Evolutionary conservation across 2,329 filamentous ascomycete species (phyloP).

Genomic region (Huntiella omanensis): DNA sequence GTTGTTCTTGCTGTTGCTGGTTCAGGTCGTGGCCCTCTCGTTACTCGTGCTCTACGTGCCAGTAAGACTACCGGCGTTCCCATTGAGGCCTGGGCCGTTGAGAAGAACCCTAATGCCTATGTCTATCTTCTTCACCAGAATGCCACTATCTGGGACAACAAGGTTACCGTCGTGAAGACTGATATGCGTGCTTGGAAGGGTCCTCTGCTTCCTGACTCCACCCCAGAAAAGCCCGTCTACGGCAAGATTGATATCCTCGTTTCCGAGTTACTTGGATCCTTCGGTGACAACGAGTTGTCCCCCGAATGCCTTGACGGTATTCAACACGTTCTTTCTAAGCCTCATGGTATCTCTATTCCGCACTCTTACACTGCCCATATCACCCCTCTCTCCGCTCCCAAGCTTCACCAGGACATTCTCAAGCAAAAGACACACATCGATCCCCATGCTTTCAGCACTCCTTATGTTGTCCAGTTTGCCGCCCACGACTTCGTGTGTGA

Average conservation of each 20-base stretch:
- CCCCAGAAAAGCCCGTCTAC: conserved; percentile 27
- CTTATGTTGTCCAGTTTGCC: conserved; percentile 86
- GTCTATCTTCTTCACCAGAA: conserved; percentile 84
- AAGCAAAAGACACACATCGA: conserved; percentile 38
- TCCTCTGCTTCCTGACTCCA: conserved; percentile 33
- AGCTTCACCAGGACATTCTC: conserved; percentile 63
- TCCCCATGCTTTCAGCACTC: conserved; percentile 63
- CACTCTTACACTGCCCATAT: conserved; percentile 84
- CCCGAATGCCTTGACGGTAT: conserved; percentile 94
- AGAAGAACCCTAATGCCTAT: conserved; percentile 97
- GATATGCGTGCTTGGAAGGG: conserved; percentile 97
- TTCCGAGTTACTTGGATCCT: conserved; percentile 85
- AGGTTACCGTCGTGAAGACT: conserved; percentile 77
- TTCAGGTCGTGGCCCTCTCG: conserved; percentile 78
- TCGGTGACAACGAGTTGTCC: conserved; percentile 91
- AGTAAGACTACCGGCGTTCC: conserved; percentile 56
- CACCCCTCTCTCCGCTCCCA: conserved; percentile 78
- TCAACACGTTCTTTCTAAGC: conserved; percentile 62
- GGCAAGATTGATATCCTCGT: conserved; percentile 78
- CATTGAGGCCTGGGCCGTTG: conserved; percentile 78
- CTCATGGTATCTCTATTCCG: conserved; percentile 82
- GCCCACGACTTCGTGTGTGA: conserved; percentile 73
- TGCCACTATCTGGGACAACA: conserved; percentile 55
- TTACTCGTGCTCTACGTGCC: conserved; percentile 69
- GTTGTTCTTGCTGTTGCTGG: conserved; percentile 85